Percentiles rank a stretch among this genome's conserved stretches.
These are phyloP conservation scores for Fusarium sterilihyphosum DNA, from an alignment of 2,329 filamentous ascomycete species.

Conservation along the genomic window DNA sequence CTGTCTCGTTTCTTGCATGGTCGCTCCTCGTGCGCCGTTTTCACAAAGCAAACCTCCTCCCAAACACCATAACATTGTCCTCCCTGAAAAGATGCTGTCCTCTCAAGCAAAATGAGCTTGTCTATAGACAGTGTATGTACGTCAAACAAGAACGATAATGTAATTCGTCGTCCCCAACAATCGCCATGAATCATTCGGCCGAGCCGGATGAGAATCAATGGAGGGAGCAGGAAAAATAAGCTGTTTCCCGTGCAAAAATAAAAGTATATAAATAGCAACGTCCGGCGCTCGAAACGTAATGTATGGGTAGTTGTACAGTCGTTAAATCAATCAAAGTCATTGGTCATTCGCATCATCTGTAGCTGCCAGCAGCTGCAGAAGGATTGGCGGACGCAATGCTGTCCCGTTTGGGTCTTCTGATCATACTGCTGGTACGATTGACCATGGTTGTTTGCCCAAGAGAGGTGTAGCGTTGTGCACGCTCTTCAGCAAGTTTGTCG, in stretches of 20 bases:
- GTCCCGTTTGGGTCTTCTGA: slow-evolving; percentile 55
- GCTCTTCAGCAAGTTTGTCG: slow-evolving; percentile 41
- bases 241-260: slow-evolving; percentile 37
- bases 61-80: slow-evolving; percentile 25
- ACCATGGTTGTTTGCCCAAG: slow-evolving; percentile 55
- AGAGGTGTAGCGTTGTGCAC: slow-evolving; percentile 54
- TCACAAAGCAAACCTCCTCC: slow-evolving; percentile 22
- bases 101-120: slow-evolving; percentile 10
- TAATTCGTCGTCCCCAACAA: slow-evolving; percentile 16
- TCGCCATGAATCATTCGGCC: slow-evolving; percentile 41
- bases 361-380: slow-evolving; percentile 53
- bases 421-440: slow-evolving; percentile 58
- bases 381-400: slow-evolving; percentile 50
- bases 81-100: slow-evolving; percentile 10
- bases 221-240: slow-evolving; percentile 10
- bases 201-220: slow-evolving; percentile 23
- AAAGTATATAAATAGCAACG: slow-evolving; percentile 46
- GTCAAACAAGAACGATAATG: slow-evolving; percentile 17
- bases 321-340: slow-evolving; percentile 41
- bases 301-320: slow-evolving; percentile 42
- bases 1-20: neutral
- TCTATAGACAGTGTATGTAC: slow-evolving; percentile 31
- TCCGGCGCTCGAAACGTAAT: slow-evolving; percentile 43
- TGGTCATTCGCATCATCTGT: slow-evolving; percentile 54
- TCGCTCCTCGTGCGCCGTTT: slow-evolving; percentile 20